Evolutionary conservation across 1,139 yeast species (phyloP).

Genomic region (Debaryomyces coudertii): DNA sequence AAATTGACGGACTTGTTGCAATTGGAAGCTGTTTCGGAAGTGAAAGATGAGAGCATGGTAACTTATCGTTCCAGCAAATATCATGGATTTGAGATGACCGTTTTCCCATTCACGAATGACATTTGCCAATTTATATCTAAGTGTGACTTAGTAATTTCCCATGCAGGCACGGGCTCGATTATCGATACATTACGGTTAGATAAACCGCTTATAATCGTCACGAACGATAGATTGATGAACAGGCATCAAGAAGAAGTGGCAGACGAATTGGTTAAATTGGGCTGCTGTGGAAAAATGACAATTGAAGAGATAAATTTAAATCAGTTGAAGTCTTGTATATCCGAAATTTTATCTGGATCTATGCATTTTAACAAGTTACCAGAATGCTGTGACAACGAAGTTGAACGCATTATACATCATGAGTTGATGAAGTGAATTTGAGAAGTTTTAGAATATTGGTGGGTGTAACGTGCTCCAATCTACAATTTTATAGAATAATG

Average conservation of each 20-base stretch:
- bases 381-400: neutral
- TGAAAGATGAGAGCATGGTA: neutral
- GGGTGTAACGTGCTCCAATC: neutral
- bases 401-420: constrained; percentile 5
- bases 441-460: neutral
- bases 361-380: constrained; percentile 6
- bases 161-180: constrained; percentile 94
- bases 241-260: constrained; percentile 89
- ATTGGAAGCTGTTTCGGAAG: constrained; percentile 9
- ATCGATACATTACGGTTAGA: constrained; percentile 66
- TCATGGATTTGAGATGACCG: constrained; percentile 23
- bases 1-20: constrained; percentile 16
- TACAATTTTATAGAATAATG: no score
- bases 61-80: constrained; percentile 11
- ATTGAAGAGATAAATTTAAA: constrained; percentile 10
- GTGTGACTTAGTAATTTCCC: constrained; percentile 71
- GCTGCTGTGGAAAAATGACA: constrained; percentile 18
- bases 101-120: constrained; percentile 52
- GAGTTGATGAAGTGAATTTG: neutral
- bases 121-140: constrained; percentile 40
- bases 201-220: constrained; percentile 68
- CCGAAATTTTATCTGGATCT: constrained; percentile 7
- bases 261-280: constrained; percentile 43
- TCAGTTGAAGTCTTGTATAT: neutral
- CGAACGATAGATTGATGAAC: constrained; percentile 73